Evolutionary conservation across 2,329 filamentous ascomycete genomes (phyloP), one percentile per base, ranked within the genome.

Genomic region (Graphiopsis chlorocephala): DNA sequence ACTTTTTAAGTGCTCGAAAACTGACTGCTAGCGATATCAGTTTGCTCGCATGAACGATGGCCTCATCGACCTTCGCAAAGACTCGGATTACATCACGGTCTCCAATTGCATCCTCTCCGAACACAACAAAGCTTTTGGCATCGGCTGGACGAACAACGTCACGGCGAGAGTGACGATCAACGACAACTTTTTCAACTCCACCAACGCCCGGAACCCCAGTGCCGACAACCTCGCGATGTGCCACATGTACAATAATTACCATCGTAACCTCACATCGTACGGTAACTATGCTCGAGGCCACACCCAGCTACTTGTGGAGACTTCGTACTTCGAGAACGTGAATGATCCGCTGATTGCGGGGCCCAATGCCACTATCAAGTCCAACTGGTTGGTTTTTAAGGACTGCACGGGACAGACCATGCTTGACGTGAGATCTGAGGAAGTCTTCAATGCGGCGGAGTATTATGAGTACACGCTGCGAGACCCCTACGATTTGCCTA

Each of bases 121-220:
- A 56, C 70, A 71, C 62, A 70, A 71, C 62, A 71, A 71, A 57
- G 68, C 67, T 20, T 68, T 71, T n/a, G 70, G 70, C 17, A 70
- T 71, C 52, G 70, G 70, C 25, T 71, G 70, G 70, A 69, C 68
- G 15, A 67, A 69, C 3, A 71, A 70, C 31, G 68, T 71, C 0
- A 67, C 69, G 31, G 58, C 69, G 12, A 68, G 70, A 63, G 67
- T 65, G 12, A 71, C 70, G 3, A 71, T 71, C 47, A 66, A 71
- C 48, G 65, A 71, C 65, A 70, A 69, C 66, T 71, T 67, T 64
- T 71, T 70, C 68, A 66, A 69, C 61, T 65, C 65, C 50, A 69
- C 69, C 42, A 67, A 66, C 45, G 68, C 68, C 53, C 66, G 69
- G 20, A 68, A 68, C 48, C 69, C 69, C 26, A 69, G 68, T 15